Base-by-base conservation (phyloP, 1,139 yeast genomes). In the Geotrichum histeridarum region DNA sequence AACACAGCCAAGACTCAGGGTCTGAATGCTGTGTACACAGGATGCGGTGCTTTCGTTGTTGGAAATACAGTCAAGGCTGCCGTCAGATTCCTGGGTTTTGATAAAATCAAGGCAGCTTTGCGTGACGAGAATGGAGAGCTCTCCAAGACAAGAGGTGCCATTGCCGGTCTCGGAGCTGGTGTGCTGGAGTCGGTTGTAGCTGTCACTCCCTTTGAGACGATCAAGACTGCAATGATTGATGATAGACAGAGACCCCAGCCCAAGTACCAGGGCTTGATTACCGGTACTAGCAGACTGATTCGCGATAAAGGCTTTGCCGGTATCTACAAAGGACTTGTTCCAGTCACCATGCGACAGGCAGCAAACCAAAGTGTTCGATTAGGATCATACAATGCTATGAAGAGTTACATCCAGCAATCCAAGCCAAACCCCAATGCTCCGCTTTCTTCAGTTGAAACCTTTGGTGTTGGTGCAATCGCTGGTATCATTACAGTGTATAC, bases 141-240 rank as follows among this genome's bases (percentile, higher is more conserved):
- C 53, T 81, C 94, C 37, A 95, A 95, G 4, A 84, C 95, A 3
- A 73, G 96, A 63, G 98, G 98, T 58, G 95, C 90, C 3, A 57
- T 91, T 48, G 99, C 99, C 1, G 99, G 99, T 9, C 75, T 93
- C 45, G 98, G 98, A 44, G 99, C 99, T 1, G 99, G 99, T 37
- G 79, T 91, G 53, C 73, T 93, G 58, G 99, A 93, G 69, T 86
- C 95, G 55, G 85, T 90, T 33, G 77, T 90, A 44, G 99, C 98
- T 0, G 96, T 93, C 47, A 93, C 99, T 0, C 99, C 99, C 4
- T 90, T 91, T 58, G 99, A 93, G 71, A 95, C 97, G 39, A 88
- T 93, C 70, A 93, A 93, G 69, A 93, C 98, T 0, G 97, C 94
- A 0, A 78, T 90, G 71, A 93, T 93, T 62, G 99, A 93, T 71